Evolutionary conservation across 1,284 basidiomycete species (phyloP), one percentile per base, ranked within the genome.

Genomic region (Grifola frondosa): DNA sequence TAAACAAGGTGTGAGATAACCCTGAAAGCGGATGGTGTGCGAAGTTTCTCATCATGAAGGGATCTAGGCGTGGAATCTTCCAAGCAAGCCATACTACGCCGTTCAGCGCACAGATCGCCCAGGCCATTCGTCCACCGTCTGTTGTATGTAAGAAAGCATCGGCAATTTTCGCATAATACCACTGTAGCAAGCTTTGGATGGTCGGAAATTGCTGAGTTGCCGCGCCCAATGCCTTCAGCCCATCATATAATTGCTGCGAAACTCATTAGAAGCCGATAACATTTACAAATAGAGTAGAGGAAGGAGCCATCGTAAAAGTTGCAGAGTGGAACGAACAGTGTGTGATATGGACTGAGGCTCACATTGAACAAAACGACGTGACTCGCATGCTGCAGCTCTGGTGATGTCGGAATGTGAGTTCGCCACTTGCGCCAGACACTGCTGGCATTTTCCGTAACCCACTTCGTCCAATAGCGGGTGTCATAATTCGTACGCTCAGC

Each of bases 51-150:
- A 56, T 68, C 88, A 85, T 90, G 56, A 75, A 69, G 8, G 69
- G 67, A 25, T 67, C 60, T 37, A 81, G 63, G 10, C 74, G 67
- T 19, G 75, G 77, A 21, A 90, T 66, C 53, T 86, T 81, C 89
- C 89, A 93, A 9, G 77, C 73, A 11, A 84, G 54, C 71, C 82
- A 94, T 17, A 94, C 68, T 6, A 70, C 73, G 8, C 74, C 68
- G 61, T 91, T 91, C n/a, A 83, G 52, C 2, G 78, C 66, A 33
- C 78, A 80, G n/a, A 91, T 81, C 37, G 76, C 79, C 75, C 81
- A 88, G 48, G 78, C 83, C 29, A 82, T 62, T 15, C 84, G 70
- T 58, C 78, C 78, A 20, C 84, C 87, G 51, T 90, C 88, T 1
- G 79, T 71, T 1, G 79, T 73, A 52, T 84, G 77, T 15, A 81